These are phyloP conservation scores for Spatholobus suberectus DNA, from an alignment of 306 rosid genomes.

Conservation along the genomic window DNA sequence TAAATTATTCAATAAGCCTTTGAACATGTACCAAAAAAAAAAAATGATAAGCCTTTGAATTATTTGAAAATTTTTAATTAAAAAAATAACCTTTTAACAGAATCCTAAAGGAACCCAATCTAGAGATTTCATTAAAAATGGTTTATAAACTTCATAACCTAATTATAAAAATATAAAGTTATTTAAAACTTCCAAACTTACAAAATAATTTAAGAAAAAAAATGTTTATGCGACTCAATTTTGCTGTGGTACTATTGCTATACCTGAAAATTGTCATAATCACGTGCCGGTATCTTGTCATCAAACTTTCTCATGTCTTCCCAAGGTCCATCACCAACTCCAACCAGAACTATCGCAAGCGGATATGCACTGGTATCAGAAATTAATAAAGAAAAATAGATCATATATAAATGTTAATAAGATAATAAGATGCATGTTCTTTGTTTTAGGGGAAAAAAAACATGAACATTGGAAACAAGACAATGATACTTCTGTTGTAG, in stretches of 20 bases:
- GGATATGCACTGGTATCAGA: slow-evolving; percentile 66
- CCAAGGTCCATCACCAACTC: slow-evolving; percentile 99
- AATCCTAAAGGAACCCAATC: background rate
- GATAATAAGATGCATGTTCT: background rate
- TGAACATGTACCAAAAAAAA: too few species aligned
- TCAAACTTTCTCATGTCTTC: slow-evolving; percentile 93
- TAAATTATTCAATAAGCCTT: too few species aligned
- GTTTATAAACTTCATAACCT: background rate
- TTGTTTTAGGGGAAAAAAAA: background rate
- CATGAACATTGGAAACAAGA: slow-evolving; percentile 2
- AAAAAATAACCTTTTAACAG: background rate
- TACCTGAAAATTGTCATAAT: slow-evolving; percentile 92
- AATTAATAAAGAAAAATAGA: slow-evolving; percentile 1
- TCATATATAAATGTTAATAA: slow-evolving; percentile 19
- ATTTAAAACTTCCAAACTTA: too few species aligned
- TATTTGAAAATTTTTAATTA: background rate
- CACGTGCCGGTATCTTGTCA: slow-evolving; percentile 83
- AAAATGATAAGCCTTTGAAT: too few species aligned
- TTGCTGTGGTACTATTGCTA: background rate
- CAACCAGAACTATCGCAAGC: slow-evolving; percentile 82
- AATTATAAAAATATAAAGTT: background rate
- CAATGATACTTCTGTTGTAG: background rate
- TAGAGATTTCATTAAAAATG: background rate
- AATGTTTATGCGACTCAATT: too few species aligned
- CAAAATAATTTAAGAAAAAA: too few species aligned